These are phyloP conservation scores for Mycena venus DNA, from an alignment of 768 basidiomycete species.

Conservation along the genomic window DNA sequence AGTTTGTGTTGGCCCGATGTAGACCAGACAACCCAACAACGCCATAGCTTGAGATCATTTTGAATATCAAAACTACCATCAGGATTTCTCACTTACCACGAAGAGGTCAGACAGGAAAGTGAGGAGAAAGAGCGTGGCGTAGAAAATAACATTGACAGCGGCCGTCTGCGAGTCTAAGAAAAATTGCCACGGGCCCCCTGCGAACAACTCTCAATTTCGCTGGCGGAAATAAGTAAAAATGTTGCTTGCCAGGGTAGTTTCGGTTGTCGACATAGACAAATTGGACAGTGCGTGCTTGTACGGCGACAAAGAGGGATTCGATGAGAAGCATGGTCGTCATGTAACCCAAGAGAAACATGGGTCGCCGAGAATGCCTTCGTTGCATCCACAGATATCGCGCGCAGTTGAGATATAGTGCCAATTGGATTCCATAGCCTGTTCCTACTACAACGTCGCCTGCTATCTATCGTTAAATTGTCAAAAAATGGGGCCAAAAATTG, in stretches of 20 bases:
- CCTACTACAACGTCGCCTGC: conserved; percentile 58
- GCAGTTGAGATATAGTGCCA: conserved; percentile 53
- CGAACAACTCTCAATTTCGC: background rate
- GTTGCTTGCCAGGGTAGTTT: conserved; percentile 50
- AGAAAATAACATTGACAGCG: conserved; percentile 58
- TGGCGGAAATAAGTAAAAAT: background rate
- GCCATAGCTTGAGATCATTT: conserved; percentile 51
- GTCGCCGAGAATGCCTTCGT: conserved; percentile 42
- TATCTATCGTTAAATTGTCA: conserved; percentile 41
- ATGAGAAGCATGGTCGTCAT: conserved; percentile 53
- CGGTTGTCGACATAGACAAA: conserved; percentile 57
- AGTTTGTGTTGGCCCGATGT: conserved; percentile 46
- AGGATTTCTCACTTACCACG: conserved; percentile 47
- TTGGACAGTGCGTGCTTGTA: conserved; percentile 56
- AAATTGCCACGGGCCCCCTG: conserved; percentile 57
- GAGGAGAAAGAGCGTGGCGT: conserved; percentile 56
- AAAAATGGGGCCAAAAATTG: background rate
- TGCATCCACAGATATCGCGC: conserved; percentile 53
- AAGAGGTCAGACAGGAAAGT: conserved; percentile 60
- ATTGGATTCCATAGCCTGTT: conserved; percentile 57
- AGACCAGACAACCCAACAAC: conserved; percentile 63
- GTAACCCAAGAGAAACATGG: conserved; percentile 52
- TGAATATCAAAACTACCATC: background rate
- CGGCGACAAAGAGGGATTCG: conserved; percentile 53
- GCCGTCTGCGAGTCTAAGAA: conserved; percentile 57